Conservation (phyloP, 305 asterid species). For the Rubia balearica region DNA sequence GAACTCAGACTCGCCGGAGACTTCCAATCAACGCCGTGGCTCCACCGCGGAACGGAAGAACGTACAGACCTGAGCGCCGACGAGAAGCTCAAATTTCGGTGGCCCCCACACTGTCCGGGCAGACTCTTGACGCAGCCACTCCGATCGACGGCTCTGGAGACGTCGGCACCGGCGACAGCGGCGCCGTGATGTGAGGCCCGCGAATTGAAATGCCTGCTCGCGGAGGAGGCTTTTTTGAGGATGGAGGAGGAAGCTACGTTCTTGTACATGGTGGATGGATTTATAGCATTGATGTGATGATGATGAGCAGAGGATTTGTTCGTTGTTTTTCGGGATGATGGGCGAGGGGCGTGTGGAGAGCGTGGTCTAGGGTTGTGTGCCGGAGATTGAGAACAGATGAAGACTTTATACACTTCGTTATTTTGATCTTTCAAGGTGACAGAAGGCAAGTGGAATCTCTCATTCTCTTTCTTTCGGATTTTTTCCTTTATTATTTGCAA, state of each 20-base stretch:
- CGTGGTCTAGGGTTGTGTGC: conserved; percentile 23
- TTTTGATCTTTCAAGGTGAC: conserved; percentile 7
- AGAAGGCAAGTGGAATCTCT: conserved; percentile 4
- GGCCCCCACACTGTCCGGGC: background rate
- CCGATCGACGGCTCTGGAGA: background rate
- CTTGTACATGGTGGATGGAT: conserved; percentile 17
- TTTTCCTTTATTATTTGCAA: background rate
- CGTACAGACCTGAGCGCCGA: conserved; percentile 33
- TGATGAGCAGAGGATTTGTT: background rate
- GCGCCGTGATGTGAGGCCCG: conserved; percentile 2
- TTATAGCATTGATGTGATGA: conserved; percentile 8
- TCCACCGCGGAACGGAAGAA: conserved; percentile 53
- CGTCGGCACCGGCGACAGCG: conserved; percentile 3
- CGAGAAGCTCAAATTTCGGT: conserved; percentile 38
- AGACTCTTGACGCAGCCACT: background rate
- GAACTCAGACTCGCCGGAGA: conserved; percentile 53
- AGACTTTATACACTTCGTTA: conserved; percentile 5
- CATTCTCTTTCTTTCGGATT: background rate
- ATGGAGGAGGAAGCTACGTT: conserved; percentile 17
- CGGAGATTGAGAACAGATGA: background rate
- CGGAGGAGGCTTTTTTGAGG: conserved; percentile 13
- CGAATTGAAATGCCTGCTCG: conserved; percentile 5
- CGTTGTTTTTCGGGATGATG: background rate
- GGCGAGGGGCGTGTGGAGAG: conserved; percentile 4
- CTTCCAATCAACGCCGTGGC: conserved; percentile 85